Base-by-base conservation (phyloP, 768 basidiomycete genomes). In the Tylopilus rubrobrunneus region DNA sequence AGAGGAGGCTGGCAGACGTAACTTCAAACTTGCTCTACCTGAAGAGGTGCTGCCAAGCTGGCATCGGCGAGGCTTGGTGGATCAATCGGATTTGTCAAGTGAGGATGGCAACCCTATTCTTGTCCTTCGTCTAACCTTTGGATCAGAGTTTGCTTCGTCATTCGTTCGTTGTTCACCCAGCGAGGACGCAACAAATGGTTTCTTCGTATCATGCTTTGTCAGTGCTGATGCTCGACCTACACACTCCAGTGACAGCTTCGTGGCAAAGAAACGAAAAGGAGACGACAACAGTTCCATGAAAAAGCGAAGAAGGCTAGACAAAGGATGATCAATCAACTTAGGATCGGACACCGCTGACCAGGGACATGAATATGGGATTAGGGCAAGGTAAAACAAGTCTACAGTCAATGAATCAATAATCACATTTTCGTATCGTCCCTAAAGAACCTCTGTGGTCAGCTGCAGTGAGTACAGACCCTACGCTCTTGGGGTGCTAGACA, bases 191-290 rank as follows among this genome's bases (percentile, higher is more conserved):
- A 93, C 91, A 12, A 98, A 98, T 63, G 97, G 97, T 0, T 99
- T 99, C 75, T 99, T 99, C 62, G 95, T 99, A 23, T 86, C 91
- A n/a, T 97, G 89, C 68, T 94, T 98, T 67, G 74, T 92, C 37
- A 61, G 45, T 10, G 17, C 92, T 34, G 60, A 42, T 10, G 17
- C 33, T 39, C 52, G 37, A 45, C 15, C 37, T 43, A 33, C 28
- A 8, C 19, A 50, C 37, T 47, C 51, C 15, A 4, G n/a, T 31
- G 44, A 54, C 42, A 45, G 61, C 50, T 49, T 45, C 40, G n/a
- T 3, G 1, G 14, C 41, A 21, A 59, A 57, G 45, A 72, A 67
- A 56, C 70, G 71, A 53, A 72, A 59, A 47, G 61, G 61, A 48
- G 61, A 52, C 31, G 62, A 45, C 8, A 27, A 43, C 5, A 48